Percentiles rank a stretch among this genome's conserved stretches.
Conservation (phyloP, 1,139 yeast genomes). For the Protomyces inundatus region DNA sequence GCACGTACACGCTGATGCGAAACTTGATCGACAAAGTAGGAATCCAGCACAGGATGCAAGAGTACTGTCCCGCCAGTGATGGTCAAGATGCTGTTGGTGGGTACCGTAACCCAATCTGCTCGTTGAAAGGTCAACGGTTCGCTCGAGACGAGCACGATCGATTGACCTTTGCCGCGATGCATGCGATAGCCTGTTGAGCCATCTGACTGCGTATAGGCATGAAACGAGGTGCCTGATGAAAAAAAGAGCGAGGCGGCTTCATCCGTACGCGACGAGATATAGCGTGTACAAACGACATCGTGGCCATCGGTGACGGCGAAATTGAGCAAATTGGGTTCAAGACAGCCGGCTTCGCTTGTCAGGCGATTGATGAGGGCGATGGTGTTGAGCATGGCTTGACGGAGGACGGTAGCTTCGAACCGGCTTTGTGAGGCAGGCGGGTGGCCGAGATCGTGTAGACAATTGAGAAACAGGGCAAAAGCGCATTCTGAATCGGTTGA, state of each 20-base stretch:
- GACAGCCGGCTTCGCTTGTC: constrained; percentile 48
- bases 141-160: constrained; percentile 91
- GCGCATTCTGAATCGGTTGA: constrained; percentile 95
- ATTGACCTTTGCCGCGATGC: constrained; percentile 91
- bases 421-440: constrained; percentile 51
- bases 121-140: constrained; percentile 95
- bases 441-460: constrained; percentile 66
- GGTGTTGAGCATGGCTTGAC: constrained; percentile 67
- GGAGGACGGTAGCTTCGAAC: constrained; percentile 55
- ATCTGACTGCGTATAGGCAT: constrained; percentile 77
- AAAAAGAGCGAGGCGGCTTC: constrained; percentile 96
- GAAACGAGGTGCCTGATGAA: constrained; percentile 76
- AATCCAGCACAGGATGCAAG: constrained; percentile 64
- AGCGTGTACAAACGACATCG: constrained; percentile 80
- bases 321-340: constrained; percentile 81
- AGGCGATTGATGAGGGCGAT: constrained; percentile 70
- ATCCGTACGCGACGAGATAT: constrained; percentile 80
- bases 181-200: constrained; percentile 60
- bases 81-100: constrained; percentile 82
- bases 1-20: neutral
- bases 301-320: constrained; percentile 94
- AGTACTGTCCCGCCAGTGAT: constrained; percentile 79
- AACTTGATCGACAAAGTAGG: constrained; percentile 16
- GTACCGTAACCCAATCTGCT: constrained; percentile 96
- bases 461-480: constrained; percentile 80